Conservation (phyloP, 345 rosid genomes). For the Euphorbia pulcherrima region DNA sequence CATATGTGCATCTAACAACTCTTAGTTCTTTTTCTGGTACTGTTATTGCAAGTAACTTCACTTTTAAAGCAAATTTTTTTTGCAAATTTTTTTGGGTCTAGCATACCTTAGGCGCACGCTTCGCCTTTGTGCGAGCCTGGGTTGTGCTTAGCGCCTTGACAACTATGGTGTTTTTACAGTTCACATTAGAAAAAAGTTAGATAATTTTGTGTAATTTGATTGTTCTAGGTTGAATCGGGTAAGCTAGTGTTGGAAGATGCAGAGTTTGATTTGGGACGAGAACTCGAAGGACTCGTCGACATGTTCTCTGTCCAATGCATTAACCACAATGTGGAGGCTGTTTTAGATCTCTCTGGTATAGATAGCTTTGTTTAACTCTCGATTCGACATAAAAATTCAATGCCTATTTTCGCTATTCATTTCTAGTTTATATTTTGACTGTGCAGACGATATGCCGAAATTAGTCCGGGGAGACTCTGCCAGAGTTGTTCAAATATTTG, state of each 20-base stretch:
- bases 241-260: constrained; percentile 89
- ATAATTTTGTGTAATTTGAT: constrained; percentile 6
- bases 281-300: constrained; percentile 93
- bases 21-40: too few species aligned
- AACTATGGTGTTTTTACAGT: too few species aligned
- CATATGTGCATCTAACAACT: too few species aligned
- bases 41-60: too few species aligned
- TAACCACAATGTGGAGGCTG: constrained; percentile 87
- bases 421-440: constrained; percentile 9
- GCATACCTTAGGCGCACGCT: too few species aligned
- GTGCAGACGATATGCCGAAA: constrained; percentile 78
- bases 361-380: not conserved
- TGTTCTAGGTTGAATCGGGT: constrained; percentile 85
- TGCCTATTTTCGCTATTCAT: not conserved
- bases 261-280: constrained; percentile 83
- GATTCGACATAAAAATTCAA: not conserved
- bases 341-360: constrained; percentile 86
- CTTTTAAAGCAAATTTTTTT: too few species aligned
- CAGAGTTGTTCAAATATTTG: constrained; percentile 89
- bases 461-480: constrained; percentile 87
- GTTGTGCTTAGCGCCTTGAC: too few species aligned
- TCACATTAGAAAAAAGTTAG: too few species aligned
- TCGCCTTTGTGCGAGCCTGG: too few species aligned
- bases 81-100: too few species aligned
- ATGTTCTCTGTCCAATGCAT: constrained; percentile 98